Percentiles rank a stretch among this genome's conserved stretches.
Evolutionary conservation across 1,284 basidiomycete species (phyloP).

Genomic region (Tilletia setariae): DNA sequence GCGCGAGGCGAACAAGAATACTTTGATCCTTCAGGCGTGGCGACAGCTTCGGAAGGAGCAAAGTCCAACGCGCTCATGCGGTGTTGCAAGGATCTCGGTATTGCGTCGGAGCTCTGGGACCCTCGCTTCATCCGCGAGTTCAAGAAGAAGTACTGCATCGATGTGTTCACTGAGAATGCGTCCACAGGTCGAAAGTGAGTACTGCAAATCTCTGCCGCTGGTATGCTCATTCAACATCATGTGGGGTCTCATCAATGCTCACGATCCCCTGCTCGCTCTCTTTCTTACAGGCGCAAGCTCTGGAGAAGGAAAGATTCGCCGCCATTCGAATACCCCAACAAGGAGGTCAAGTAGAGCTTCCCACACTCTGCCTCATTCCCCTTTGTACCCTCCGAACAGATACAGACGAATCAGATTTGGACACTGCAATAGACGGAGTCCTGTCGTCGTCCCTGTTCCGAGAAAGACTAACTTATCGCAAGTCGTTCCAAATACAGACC

Average conservation of each 20-base stretch:
- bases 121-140: constrained; percentile 92
- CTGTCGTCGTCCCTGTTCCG: too few relatives aligned
- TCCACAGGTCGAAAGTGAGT: constrained; percentile 83
- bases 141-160: constrained; percentile 77
- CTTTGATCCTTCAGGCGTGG: constrained; percentile 83
- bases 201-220: neutral
- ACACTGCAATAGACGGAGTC: too few relatives aligned
- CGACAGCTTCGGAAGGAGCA: constrained; percentile 90
- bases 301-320: constrained; percentile 53
- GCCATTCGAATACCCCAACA: constrained; percentile 51
- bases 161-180: constrained; percentile 78
- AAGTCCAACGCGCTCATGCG: constrained; percentile 97
- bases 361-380: too few relatives aligned
- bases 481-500: too few relatives aligned
- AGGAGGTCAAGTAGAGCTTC: constrained; percentile 37
- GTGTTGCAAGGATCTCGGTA: constrained; percentile 93
- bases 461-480: too few relatives aligned
- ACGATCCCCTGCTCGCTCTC: neutral
- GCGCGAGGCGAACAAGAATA: constrained; percentile 96
- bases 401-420: too few relatives aligned
- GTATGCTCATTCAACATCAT: too few relatives aligned
- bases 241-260: too few relatives aligned
- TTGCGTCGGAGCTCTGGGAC: constrained; percentile 96
- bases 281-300: constrained; percentile 38
- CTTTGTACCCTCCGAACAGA: too few relatives aligned